Conservation (phyloP, 768 basidiomycete species). For the Hygrophoropsis aurantiaca region DNA sequence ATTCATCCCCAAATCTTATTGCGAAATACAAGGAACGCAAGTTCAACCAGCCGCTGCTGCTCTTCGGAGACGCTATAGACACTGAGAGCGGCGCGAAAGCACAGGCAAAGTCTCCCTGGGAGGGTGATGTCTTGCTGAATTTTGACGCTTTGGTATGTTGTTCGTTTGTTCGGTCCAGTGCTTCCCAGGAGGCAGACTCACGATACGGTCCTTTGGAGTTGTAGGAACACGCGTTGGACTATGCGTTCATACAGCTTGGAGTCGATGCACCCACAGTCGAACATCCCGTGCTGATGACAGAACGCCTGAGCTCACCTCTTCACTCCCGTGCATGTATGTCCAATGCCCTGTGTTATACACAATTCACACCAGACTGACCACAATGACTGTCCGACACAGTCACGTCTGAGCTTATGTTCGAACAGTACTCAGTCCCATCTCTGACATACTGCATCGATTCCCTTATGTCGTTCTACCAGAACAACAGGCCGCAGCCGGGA, state of each 20-base stretch:
- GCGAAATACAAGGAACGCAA: slow-evolving; percentile 90
- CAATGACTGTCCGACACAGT: slow-evolving; percentile 43
- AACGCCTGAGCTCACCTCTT: slow-evolving; percentile 82
- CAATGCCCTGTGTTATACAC: background rate
- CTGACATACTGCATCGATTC: slow-evolving; percentile 88
- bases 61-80: slow-evolving; percentile 89
- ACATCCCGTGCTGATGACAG: slow-evolving; percentile 93
- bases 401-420: slow-evolving; percentile 95
- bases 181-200: no score
- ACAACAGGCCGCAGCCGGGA: slow-evolving; percentile 44
- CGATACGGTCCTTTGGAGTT: slow-evolving; percentile 24
- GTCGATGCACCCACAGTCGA: slow-evolving; percentile 74
- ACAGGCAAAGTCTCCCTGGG: slow-evolving; percentile 83
- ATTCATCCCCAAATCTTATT: slow-evolving; percentile 66
- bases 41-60: slow-evolving; percentile 74
- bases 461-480: slow-evolving; percentile 90
- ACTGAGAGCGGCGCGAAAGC: slow-evolving; percentile 80
- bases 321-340: slow-evolving; percentile 81
- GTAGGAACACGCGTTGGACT: slow-evolving; percentile 95
- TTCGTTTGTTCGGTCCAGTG: no score
- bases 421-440: slow-evolving; percentile 84
- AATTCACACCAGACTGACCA: background rate
- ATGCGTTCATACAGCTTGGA: slow-evolving; percentile 83
- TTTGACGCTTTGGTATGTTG: slow-evolving; percentile 87
- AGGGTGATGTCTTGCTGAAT: slow-evolving; percentile 90